phyloP scores from a whole-genome alignment of 805 yeast species.

The Tetrapisispora fleetii region DNA sequence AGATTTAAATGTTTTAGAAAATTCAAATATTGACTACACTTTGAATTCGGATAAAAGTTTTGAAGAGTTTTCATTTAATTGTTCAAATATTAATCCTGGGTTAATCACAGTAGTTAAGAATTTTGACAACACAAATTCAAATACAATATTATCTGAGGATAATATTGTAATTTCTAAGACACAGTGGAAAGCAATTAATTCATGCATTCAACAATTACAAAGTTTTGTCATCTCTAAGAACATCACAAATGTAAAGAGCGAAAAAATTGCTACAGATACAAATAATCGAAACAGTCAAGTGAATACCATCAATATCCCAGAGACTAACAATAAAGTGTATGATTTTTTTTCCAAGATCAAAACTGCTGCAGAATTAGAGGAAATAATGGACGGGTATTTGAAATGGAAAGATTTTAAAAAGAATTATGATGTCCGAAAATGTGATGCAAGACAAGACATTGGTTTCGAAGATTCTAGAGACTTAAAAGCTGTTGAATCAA shows the following conservation, averaged over 20 bases:
- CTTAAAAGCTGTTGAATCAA: too few species aligned
- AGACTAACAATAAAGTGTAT: constrained; percentile 12
- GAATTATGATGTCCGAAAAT: background rate
- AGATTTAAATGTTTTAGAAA: background rate
- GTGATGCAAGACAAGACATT: background rate
- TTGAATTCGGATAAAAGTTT: background rate
- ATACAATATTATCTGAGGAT: background rate
- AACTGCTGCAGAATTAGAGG: constrained; percentile 9
- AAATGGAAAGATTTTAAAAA: constrained; percentile 5
- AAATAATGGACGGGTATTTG: constrained; percentile 12
- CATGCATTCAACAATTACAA: background rate
- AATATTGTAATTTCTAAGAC: background rate
- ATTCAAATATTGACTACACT: too few species aligned
- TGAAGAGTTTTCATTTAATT: constrained; percentile 1
- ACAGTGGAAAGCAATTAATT: background rate
- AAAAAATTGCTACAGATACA: background rate
- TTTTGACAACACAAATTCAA: too few species aligned
- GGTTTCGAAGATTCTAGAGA: too few species aligned
- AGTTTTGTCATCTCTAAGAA: background rate
- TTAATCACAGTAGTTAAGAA: background rate
- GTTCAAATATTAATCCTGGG: background rate
- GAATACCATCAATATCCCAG: constrained; percentile 15
- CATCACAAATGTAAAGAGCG: background rate
- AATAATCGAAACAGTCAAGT: constrained; percentile 4
- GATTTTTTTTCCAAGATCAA: constrained; percentile 19